Conservation (phyloP, 805 yeast species). For the Lachancea quebecensis region DNA sequence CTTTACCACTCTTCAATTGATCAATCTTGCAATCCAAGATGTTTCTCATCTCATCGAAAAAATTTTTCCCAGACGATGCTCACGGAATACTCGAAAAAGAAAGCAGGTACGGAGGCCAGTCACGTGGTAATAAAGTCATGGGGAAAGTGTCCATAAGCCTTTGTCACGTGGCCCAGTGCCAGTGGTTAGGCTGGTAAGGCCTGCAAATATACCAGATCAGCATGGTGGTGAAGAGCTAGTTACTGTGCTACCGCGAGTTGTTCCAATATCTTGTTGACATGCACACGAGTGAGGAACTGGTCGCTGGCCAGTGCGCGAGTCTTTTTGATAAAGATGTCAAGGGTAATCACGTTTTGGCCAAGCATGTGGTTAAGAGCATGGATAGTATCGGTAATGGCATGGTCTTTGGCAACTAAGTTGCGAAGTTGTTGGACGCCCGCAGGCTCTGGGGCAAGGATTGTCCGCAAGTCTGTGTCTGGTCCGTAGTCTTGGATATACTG, state of each 20-base stretch:
- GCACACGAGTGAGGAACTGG: conserved; percentile 49
- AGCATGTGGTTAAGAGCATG: conserved; percentile 37
- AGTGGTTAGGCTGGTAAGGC: too few species aligned
- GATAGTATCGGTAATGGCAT: conserved; percentile 65
- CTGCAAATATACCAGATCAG: too few species aligned
- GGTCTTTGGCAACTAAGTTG: conserved; percentile 51
- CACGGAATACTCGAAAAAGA: conserved; percentile 2
- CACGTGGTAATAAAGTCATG: not conserved
- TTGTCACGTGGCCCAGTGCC: not conserved
- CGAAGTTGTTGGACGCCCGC: conserved; percentile 47
- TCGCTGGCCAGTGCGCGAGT: conserved; percentile 54
- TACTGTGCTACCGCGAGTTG: not conserved
- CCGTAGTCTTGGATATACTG: conserved; percentile 13
- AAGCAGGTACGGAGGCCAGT: not conserved
- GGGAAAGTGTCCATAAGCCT: not conserved
- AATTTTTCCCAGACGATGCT: conserved; percentile 7
- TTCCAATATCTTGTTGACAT: conserved; percentile 33
- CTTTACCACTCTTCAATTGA: not conserved
- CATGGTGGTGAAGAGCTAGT: not conserved
- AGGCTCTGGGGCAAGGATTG: conserved; percentile 44
- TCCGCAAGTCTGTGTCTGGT: conserved; percentile 35
- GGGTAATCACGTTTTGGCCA: conserved; percentile 14
- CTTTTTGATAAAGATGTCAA: conserved; percentile 30
- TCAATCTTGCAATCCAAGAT: conserved; percentile 6
- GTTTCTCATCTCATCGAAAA: conserved; percentile 16